Conservation (phyloP, 306 rosid species). For the Gillenia trifoliata region DNA sequence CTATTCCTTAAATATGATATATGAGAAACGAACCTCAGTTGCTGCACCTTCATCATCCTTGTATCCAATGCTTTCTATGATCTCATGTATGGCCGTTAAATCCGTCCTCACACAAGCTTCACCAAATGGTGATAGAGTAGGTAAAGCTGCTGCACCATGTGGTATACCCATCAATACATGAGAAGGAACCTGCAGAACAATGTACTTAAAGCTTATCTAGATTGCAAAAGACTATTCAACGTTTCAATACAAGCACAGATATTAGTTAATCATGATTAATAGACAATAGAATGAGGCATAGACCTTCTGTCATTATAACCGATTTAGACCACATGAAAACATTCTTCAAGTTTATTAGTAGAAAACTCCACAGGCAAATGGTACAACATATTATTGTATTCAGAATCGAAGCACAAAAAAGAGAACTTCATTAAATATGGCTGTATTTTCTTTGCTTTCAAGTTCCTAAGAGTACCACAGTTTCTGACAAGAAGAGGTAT, state of each 20-base stretch:
- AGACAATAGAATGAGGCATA: too few relatives aligned
- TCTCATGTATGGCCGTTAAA: constrained; percentile 82
- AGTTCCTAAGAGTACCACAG: not conserved
- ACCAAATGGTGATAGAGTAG: constrained; percentile 64
- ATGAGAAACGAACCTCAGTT: constrained; percentile 66
- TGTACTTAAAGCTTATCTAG: constrained; percentile 22
- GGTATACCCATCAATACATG: constrained; percentile 83
- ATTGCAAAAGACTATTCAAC: constrained; percentile 16
- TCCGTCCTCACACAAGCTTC: constrained; percentile 84
- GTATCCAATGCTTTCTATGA: constrained; percentile 78
- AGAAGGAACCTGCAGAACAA: constrained; percentile 73
- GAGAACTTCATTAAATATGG: not conserved
- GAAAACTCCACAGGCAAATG: not conserved
- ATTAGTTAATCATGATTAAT: not conserved
- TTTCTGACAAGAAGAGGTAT: not conserved
- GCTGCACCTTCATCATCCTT: constrained; percentile 96
- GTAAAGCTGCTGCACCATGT: constrained; percentile 47
- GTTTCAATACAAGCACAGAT: constrained; percentile 13
- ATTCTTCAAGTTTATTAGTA: not conserved
- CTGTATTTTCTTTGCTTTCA: not conserved
- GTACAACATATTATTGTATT: not conserved
- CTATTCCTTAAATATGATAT: not conserved
- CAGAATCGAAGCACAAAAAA: not conserved
- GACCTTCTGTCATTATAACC: not conserved
- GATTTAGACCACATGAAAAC: not conserved